Conservation (phyloP, 1,139 yeast species). For the Magnusiomyces suaveolens region DNA sequence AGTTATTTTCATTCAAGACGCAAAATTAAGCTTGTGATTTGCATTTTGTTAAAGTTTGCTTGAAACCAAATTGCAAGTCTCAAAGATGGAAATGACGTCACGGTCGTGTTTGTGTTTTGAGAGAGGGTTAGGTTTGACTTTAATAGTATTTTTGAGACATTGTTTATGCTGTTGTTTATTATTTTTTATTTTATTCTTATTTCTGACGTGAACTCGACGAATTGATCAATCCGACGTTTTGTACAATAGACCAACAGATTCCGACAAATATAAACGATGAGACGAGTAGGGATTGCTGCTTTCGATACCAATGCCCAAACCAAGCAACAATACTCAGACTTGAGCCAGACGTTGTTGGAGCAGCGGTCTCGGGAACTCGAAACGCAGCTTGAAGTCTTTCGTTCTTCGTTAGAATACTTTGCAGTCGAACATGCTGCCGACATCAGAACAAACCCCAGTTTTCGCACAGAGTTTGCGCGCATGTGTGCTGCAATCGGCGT, state of each 20-base stretch:
- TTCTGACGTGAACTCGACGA: no score
- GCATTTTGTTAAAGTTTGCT: no score
- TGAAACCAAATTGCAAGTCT: no score
- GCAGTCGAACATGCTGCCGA: constrained; percentile 51
- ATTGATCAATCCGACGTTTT: no score
- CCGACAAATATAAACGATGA: constrained; percentile 37
- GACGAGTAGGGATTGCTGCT: constrained; percentile 35
- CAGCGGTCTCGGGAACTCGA: constrained; percentile 31
- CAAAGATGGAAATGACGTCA: background rate
- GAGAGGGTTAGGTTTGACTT: background rate
- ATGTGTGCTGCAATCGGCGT: constrained; percentile 73
- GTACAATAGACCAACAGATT: no score
- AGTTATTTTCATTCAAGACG: no score
- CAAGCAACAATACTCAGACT: constrained; percentile 30
- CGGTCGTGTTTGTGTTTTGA: background rate
- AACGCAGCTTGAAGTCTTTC: constrained; percentile 34
- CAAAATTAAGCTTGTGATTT: no score
- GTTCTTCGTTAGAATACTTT: constrained; percentile 31
- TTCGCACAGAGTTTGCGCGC: constrained; percentile 59
- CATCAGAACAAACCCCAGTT: constrained; percentile 52
- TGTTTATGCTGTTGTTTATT: no score
- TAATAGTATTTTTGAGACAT: no score
- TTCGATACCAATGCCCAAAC: constrained; percentile 30
- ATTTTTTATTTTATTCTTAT: no score
- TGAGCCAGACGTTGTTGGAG: constrained; percentile 28